Percentiles rank a stretch among this genome's conserved stretches.
Conservation (phyloP, 176 grass and related monocot genomes). For the Ampelocalamus luodianensis region DNA sequence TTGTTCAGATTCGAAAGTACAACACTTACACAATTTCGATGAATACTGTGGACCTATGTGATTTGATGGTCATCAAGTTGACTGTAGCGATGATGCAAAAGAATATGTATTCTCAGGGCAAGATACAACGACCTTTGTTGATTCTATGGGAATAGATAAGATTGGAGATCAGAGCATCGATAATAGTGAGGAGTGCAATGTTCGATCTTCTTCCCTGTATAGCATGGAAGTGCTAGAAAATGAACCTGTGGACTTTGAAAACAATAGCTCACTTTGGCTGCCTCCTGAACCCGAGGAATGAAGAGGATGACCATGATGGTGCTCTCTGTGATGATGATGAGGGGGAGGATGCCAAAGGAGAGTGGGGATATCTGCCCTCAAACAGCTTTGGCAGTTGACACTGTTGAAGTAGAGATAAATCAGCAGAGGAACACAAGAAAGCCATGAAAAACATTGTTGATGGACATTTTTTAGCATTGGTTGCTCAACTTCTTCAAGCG, state of each 20-base stretch:
- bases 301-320: conserved; percentile 82
- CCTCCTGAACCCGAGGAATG: conserved; percentile 91
- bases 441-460: conserved; percentile 93
- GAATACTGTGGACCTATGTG: conserved; percentile 66
- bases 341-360: conserved; percentile 66
- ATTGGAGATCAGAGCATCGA: conserved; percentile 58
- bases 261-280: conserved; percentile 77
- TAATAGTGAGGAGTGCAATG: conserved; percentile 65
- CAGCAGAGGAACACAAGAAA: conserved; percentile 94
- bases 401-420: conserved; percentile 80
- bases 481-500: conserved; percentile 91
- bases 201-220: conserved; percentile 77
- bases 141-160: conserved; percentile 56
- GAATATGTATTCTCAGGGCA: conserved; percentile 51
- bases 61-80: conserved; percentile 60
- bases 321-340: conserved; percentile 77
- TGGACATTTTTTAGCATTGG: conserved; percentile 87
- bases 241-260: conserved; percentile 90
- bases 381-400: conserved; percentile 85
- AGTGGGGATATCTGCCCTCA: conserved; percentile 84
- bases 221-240: conserved; percentile 71
- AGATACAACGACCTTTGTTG: conserved; percentile 44
- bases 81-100: conserved; percentile 50
- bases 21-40: conserved; percentile 55
- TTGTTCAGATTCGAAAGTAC: conserved; percentile 58